Percentiles rank a stretch among this genome's conserved stretches.
Conservation (phyloP, 1,284 basidiomycete genomes). For the Cutaneotrichosporon sp. region DNA sequence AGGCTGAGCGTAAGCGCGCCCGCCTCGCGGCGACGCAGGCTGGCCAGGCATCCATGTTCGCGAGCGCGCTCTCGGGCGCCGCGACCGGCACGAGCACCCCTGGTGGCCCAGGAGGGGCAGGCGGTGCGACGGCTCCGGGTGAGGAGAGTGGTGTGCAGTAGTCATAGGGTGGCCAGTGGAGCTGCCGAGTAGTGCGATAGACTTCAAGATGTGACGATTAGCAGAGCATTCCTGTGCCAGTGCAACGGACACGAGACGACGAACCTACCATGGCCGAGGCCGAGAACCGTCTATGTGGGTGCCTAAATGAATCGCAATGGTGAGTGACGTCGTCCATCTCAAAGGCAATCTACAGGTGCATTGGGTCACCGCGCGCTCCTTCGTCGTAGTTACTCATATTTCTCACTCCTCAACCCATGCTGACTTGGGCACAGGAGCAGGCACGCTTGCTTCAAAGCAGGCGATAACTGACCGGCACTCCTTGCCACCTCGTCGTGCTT, state of each 20-base stretch:
- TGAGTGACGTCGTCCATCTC: background rate
- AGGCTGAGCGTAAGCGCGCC: constrained; percentile 80
- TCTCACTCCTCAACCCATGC: background rate
- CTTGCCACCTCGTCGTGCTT: background rate
- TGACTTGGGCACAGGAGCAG: background rate
- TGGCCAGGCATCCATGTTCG: constrained; percentile 49
- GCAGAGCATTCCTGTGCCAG: background rate
- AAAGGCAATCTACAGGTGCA: too few species aligned
- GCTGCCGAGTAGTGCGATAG: background rate
- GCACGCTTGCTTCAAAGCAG: background rate
- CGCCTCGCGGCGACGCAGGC: constrained; percentile 67
- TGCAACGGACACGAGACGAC: background rate
- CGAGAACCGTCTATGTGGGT: background rate
- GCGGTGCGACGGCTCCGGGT: constrained; percentile 39
- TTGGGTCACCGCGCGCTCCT: background rate
- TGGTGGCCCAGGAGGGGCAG: constrained; percentile 16
- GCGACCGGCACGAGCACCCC: constrained; percentile 31
- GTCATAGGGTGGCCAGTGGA: constrained; percentile 1
- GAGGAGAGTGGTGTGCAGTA: constrained; percentile 48
- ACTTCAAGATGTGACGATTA: constrained; percentile 4
- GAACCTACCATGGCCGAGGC: background rate
- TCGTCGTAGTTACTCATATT: background rate
- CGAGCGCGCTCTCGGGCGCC: constrained; percentile 33
- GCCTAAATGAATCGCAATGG: background rate
- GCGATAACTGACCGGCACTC: background rate